Evolutionary conservation across 192 early-diverging fungal genomes (phyloP).

Genomic region (Linnemannia zychae): DNA sequence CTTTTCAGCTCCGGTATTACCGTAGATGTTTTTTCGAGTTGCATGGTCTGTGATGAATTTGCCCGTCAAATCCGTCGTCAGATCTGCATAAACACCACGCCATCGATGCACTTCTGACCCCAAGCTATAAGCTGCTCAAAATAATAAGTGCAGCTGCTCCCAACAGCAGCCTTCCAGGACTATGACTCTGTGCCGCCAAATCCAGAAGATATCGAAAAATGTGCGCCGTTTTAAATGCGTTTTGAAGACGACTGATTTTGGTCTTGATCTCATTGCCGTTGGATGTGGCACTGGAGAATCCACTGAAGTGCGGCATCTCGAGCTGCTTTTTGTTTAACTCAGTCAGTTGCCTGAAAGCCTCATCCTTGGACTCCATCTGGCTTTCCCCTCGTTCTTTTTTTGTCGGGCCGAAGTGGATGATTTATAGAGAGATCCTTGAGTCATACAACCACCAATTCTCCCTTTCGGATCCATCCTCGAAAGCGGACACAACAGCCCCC

Average conservation of each 20-base stretch:
- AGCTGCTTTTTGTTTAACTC: not conserved
- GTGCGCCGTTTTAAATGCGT: not conserved
- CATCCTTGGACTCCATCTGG: not conserved
- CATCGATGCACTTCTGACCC: not conserved
- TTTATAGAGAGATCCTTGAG: not conserved
- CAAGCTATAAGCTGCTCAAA: not conserved
- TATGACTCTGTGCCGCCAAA: not conserved
- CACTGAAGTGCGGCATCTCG: not conserved
- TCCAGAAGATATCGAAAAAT: not conserved
- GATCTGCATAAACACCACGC: not conserved
- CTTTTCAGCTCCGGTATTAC: not conserved
- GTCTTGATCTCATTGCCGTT: not conserved
- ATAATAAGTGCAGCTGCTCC: not conserved
- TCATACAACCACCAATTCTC: not conserved
- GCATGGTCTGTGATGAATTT: not conserved
- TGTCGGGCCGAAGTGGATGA: not conserved
- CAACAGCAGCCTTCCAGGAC: not conserved
- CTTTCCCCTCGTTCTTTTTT: not conserved
- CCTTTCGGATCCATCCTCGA: not conserved
- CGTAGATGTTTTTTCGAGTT: not conserved
- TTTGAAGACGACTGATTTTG: not conserved
- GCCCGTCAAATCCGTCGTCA: not conserved
- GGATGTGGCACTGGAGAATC: not conserved
- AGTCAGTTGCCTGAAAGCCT: not conserved
- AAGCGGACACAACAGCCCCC: not conserved